Evolutionary conservation across 1,284 basidiomycete species (phyloP), one percentile per base, ranked within the genome.

Genomic region (Dichomitus squalens): DNA sequence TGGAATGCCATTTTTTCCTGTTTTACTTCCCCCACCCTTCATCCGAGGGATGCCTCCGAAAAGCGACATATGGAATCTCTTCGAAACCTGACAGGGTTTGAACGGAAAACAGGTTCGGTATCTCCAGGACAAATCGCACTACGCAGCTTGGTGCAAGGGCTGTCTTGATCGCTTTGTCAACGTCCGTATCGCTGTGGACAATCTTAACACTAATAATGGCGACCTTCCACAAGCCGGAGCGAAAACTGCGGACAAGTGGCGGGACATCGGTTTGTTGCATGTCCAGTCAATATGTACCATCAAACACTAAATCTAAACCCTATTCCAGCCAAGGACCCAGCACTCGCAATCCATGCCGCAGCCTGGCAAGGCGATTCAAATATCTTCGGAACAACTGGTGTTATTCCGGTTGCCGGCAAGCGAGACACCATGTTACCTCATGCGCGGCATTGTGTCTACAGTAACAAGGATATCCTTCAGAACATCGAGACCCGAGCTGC

Each of bases 351-450:
- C 23, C 14, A 12, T 6, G 11, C 43, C 7, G 11, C 16, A 27
- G 14, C 23, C n/a, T 14, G 43, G 40, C n/a, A 29, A 16, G 43
- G 25, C 5, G 3, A 7, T 4, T 27, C 43, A 12, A 27, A 29
- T 9, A 44, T 44, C n/a, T 12, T 29, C 14, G 43, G n/a, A 5
- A 27, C 23, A 3, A 3, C 9, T 7, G 55, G 55, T 31, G 59
- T 60, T n/a, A 54, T 60, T 25, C 59, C 55, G 3, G 20, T 60
- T 20, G 47, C 40, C 14, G 55, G 55, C 1, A 60, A 60, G 52
- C 23, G 8, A 7, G 31, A 20, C 2, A 43, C 38, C 9, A 56
- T 60, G 54, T 29, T 33, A 9, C 35, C 54, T 4, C 58, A 60
- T 25, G 18, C 39, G 11, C 29, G 27, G 1, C 25, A 18, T 3